Percentiles rank a stretch among this genome's conserved stretches.
Evolutionary conservation across 202 grass and related monocot species (phyloP).

Genomic region (Brachypodium distachyon): DNA sequence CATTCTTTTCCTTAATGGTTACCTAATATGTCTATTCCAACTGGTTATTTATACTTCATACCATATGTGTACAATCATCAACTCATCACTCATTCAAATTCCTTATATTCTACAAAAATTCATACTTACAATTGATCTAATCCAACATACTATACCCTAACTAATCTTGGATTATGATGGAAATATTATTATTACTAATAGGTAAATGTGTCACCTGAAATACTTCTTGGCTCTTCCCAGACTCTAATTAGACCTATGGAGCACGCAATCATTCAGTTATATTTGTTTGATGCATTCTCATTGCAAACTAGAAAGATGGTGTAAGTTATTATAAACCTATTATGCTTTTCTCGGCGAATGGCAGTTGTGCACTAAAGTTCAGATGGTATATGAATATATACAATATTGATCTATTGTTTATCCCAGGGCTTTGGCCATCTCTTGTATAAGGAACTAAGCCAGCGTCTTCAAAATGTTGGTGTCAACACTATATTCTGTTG

Average conservation of each 20-base stretch:
- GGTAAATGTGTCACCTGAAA: neutral
- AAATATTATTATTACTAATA: conserved; percentile 5
- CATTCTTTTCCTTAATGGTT: neutral
- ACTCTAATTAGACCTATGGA: neutral
- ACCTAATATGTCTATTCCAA: neutral
- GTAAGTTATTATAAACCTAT: neutral
- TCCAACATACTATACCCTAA: neutral
- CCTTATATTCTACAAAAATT: neutral
- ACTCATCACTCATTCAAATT: neutral
- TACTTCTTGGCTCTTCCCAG: neutral
- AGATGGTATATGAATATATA: neutral
- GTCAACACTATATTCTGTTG: conserved; percentile 70
- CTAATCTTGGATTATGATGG: neutral
- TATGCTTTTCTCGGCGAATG: neutral
- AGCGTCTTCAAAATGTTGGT: conserved; percentile 77
- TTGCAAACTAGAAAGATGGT: neutral
- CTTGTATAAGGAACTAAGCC: conserved; percentile 63
- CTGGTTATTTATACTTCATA: neutral
- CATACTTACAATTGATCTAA: neutral
- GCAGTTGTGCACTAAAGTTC: neutral
- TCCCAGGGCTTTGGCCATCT: conserved; percentile 68
- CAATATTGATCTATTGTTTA: conserved; percentile 11
- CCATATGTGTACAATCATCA: neutral
- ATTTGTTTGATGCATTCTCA: neutral
- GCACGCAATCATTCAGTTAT: neutral